Conservation (phyloP, 2,329 filamentous ascomycete genomes). For the Pyrenophora teres region DNA sequence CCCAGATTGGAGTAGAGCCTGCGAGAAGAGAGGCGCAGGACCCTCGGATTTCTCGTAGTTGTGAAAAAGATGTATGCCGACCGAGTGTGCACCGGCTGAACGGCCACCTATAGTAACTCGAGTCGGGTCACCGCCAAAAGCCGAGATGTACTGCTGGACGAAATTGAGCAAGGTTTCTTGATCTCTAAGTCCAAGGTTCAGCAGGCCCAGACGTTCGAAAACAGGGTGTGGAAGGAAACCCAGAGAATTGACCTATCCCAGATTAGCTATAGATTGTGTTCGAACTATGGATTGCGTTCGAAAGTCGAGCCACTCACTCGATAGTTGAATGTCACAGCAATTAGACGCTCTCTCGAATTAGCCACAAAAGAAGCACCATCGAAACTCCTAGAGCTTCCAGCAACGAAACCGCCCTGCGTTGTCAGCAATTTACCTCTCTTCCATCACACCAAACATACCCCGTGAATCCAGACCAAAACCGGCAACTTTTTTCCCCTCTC, state of each 20-base stretch:
- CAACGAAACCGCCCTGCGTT: conserved; percentile 22
- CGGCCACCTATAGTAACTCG: conserved; percentile 48
- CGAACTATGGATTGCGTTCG: too few relatives aligned
- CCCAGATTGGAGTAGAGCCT: conserved; percentile 36
- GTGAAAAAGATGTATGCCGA: conserved; percentile 36
- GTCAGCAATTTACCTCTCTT: background rate
- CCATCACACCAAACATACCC: conserved; percentile 16
- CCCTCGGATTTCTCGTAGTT: conserved; percentile 34
- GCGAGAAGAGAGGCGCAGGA: conserved; percentile 29
- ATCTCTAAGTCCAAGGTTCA: conserved; percentile 36
- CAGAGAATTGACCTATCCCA: conserved; percentile 19
- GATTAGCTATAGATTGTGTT: too few relatives aligned
- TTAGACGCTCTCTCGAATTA: conserved; percentile 27
- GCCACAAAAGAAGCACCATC: conserved; percentile 35
- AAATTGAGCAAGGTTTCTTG: conserved; percentile 38
- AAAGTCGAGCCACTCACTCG: too few relatives aligned
- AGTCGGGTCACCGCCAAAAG: conserved; percentile 47
- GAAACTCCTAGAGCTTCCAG: conserved; percentile 30
- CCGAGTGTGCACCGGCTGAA: conserved; percentile 41
- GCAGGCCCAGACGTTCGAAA: conserved; percentile 31
- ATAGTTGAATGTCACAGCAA: conserved; percentile 39
- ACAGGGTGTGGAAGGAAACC: conserved; percentile 32
- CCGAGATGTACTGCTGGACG: conserved; percentile 46
- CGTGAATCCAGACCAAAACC: conserved; percentile 39
- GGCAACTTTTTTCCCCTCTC: conserved; percentile 26